These are phyloP conservation scores for Tagetes patula DNA, from an alignment of 129 eudicot genomes.

Conservation along the genomic window DNA sequence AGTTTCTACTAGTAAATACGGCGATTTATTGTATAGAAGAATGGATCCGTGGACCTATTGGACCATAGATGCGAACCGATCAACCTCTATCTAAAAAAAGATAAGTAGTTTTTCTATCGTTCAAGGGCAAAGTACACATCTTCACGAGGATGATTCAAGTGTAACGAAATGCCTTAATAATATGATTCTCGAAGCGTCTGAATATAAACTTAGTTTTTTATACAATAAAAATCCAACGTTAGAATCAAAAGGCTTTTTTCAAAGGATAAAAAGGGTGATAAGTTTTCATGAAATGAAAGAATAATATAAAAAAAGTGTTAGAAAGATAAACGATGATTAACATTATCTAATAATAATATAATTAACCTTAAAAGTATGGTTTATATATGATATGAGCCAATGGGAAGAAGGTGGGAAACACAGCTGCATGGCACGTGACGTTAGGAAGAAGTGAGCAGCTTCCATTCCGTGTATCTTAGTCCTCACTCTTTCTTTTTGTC, in stretches of 20 bases:
- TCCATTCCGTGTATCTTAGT: conserved; percentile 32
- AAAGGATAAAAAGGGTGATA: background rate
- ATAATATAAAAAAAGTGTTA: background rate
- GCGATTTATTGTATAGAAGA: no score
- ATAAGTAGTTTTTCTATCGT: no score
- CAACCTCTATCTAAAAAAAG: no score
- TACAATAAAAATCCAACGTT: background rate
- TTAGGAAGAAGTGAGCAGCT: conserved; percentile 19
- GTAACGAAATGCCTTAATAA: no score
- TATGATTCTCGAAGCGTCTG: no score
- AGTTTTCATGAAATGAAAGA: background rate
- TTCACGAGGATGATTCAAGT: no score
- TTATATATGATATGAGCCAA: background rate
- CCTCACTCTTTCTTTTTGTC: conserved; percentile 24
- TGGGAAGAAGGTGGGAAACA: conserved; percentile 21
- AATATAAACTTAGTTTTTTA: no score
- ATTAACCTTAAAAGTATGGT: conserved; percentile 23
- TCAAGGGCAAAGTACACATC: no score
- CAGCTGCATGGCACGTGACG: conserved; percentile 30
- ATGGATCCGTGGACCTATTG: no score
- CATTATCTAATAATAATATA: background rate
- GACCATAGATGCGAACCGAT: no score
- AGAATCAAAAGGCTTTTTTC: background rate
- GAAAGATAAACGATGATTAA: background rate
- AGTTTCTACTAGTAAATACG: no score